Evolutionary conservation across 768 basidiomycete genomes (phyloP).

Genomic region (Lactarius evosmus): DNA sequence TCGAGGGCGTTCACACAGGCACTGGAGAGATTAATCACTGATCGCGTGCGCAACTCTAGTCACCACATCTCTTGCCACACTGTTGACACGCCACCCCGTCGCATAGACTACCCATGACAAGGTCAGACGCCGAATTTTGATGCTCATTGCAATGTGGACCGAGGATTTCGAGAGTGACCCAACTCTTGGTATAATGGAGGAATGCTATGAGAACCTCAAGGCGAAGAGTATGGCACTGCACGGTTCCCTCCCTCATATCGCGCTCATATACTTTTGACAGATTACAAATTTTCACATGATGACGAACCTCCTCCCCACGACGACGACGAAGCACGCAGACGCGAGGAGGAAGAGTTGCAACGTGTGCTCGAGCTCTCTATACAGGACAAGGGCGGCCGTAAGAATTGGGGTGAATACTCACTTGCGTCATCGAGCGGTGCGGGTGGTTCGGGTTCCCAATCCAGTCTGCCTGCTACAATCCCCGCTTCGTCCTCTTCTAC

Average conservation of each 20-base stretch:
- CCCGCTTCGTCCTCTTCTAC: conserved; percentile 30
- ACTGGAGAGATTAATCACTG: conserved; percentile 80
- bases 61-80: not conserved
- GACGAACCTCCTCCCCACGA: conserved; percentile 63
- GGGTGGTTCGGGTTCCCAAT: conserved; percentile 33
- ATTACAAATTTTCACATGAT: conserved; percentile 65
- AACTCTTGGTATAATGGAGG: conserved; percentile 85
- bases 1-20: conserved; percentile 88
- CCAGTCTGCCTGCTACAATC: conserved; percentile 27
- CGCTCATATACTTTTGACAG: conserved; percentile 37
- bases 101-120: conserved; percentile 84
- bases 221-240: conserved; percentile 60
- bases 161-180: conserved; percentile 78
- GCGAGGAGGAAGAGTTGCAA: conserved; percentile 93
- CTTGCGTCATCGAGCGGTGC: conserved; percentile 39
- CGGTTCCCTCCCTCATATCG: conserved; percentile 4
- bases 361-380: conserved; percentile 91
- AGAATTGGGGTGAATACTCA: conserved; percentile 48
- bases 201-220: conserved; percentile 78
- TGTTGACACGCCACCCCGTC: conserved; percentile 1
- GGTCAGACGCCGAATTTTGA: conserved; percentile 73
- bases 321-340: conserved; percentile 75
- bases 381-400: conserved; percentile 82
- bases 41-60: conserved; percentile 56
- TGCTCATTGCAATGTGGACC: conserved; percentile 78